Base-by-base conservation (phyloP, 2,329 filamentous ascomycete genomes). In the Venturia nashicola region DNA sequence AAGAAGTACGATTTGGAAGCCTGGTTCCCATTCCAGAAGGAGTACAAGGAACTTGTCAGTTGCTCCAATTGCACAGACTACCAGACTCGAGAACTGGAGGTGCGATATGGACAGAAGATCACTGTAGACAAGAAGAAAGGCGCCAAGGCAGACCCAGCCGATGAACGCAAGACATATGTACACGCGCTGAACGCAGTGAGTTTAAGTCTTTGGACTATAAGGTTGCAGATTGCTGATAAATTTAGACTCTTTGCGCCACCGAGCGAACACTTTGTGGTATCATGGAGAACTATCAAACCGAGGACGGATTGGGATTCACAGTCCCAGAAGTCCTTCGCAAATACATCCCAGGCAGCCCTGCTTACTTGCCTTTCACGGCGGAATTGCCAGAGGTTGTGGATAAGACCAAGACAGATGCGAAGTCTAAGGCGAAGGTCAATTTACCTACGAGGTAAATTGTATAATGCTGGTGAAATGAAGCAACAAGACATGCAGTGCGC, bases 51-150 rank as follows among this genome's bases (percentile, higher is more conserved):
- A 79, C 84, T 99, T 36, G 94, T 97, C 61, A 96, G 90, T 23
- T 96, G 92, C 83, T 96, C 91, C 66, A 99, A 99, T 79, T 99
- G 94, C 80, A 96, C 91, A 55, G 93, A 97, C 75, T 97, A 97
- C 80, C 94, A 99, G 80, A 91, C 91, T 32, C 85, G 94, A 64
- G 92, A 91, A 69, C 83, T 99, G 14, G 93, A 97, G 76, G 96
- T 99, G 70, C 85, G 94, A 65, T 96, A 87, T 71, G 93, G 92
- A 57, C 80, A 84, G 66, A 96, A 96, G 82, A 87, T 88, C 73
- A 91, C 69, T 59, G 82, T 86, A 66, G 97, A 97, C 83, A 89
- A 87, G 73, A 86, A 89, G 76, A 92, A 87, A 36, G 90, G 92
- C 57, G 75, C 75, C 9, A 57, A 57, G 51, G 27, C n/a, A 73